Percentiles rank a stretch among this genome's conserved stretches.
Evolutionary conservation across 371 early-diverging fungal genomes (phyloP).

Genomic region (Haplosporangium sp.): DNA sequence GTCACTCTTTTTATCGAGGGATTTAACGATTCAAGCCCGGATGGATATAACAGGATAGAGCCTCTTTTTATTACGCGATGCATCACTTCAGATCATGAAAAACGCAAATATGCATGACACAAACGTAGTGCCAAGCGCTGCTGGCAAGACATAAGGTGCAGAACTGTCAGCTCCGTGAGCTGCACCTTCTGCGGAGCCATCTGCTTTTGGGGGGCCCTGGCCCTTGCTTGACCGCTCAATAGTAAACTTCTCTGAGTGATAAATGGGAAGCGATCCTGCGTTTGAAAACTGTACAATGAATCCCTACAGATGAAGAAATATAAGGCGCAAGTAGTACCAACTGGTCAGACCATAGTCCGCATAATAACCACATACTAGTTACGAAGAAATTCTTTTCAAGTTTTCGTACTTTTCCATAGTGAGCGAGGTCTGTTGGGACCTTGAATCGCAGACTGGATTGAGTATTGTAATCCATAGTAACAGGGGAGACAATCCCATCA

Average conservation of each 20-base stretch:
- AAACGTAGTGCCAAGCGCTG: conserved; percentile 27
- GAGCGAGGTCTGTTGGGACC: conserved; percentile 27
- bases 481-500: conserved; percentile 28
- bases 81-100: conserved; percentile 31
- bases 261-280: conserved; percentile 19
- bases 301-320: conserved; percentile 10
- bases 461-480: conserved; percentile 13
- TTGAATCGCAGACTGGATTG: conserved; percentile 14
- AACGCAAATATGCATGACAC: conserved; percentile 38
- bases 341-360: too few relatives aligned
- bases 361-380: conserved; percentile 1
- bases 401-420: conserved; percentile 35
- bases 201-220: neutral
- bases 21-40: too few relatives aligned
- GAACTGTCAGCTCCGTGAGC: conserved; percentile 19
- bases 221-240: conserved; percentile 9
- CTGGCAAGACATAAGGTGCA: conserved; percentile 36
- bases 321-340: neutral
- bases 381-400: neutral
- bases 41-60: too few relatives aligned
- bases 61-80: too few relatives aligned
- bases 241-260: conserved; percentile 31
- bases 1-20: too few relatives aligned
- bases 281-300: conserved; percentile 42
- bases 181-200: neutral